Base-by-base conservation (phyloP, 371 early-diverging fungal species). In the Lichtheimia ornata region DNA sequence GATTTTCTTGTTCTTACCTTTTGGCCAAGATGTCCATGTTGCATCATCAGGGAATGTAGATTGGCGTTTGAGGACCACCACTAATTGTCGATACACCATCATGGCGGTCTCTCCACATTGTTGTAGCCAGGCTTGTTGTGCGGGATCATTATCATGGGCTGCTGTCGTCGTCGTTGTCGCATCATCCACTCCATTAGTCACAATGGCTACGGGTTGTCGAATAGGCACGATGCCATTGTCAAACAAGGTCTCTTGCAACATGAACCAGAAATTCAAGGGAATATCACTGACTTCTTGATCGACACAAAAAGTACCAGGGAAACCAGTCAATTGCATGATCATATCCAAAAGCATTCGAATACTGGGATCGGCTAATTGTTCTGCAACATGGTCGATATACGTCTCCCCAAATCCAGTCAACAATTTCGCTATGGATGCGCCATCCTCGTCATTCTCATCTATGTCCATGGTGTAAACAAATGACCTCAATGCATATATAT, bases 261-360 rank as follows among this genome's bases (percentile, higher is more conserved):
- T 67, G 45, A 84, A 88, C 91, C 91, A 91, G 57, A 90, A 87
- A 59, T 86, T 84, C 25, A 91, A 81, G 2, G 91, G 81, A 50
- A 87, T 77, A 28, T 88, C 91, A 55, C 88, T 84, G 53, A 88
- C 72, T 56, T 86, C 87, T 70, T 93, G 89, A 61, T 90, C 90
- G 15, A 79, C 77, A 13, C 86, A 89, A 47, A 83, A 88, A 58
- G 86, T 79, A 0, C 93, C 93, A 13, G 85, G 84, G 56, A 84
- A 91, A 35, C 80, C 85, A 5, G 88, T 88, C 60, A 88, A 76
- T 27, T 81, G 86, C 66, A 91, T 74, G 63, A 88, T 79, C 84
- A 89, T 86, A 50, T 82, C 74, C 68, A 91, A 63, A 14, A 84
- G 76, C 4, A 71, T 53, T 9, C 58, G 59, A 0, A 89, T 68